These are phyloP conservation scores for Mortierella sp. DNA, from an alignment of 371 early-diverging fungal species.

Conservation along the genomic window DNA sequence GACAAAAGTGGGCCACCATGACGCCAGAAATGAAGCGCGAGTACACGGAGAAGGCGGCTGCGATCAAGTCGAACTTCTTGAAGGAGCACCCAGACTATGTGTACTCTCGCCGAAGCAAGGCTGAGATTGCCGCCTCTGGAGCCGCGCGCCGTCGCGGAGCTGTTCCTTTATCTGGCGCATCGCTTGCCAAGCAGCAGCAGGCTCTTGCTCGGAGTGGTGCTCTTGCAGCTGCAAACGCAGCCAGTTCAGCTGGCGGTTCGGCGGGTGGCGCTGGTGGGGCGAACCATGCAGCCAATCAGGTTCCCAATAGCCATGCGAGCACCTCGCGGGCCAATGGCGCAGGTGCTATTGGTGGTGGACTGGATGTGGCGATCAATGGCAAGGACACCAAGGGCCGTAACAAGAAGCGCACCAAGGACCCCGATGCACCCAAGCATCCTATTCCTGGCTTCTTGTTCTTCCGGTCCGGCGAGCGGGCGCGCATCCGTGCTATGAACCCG, in stretches of 20 bases:
- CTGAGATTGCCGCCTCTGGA: constrained; percentile 69
- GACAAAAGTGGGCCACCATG: constrained; percentile 67
- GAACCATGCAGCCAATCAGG: neutral
- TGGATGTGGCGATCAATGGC: constrained; percentile 46
- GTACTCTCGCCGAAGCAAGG: constrained; percentile 75
- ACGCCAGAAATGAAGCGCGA: constrained; percentile 48
- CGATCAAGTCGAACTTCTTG: constrained; percentile 71
- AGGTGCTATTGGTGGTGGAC: constrained; percentile 10
- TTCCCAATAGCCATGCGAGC: neutral
- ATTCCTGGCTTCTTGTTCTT: constrained; percentile 84
- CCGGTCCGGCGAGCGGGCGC: constrained; percentile 70
- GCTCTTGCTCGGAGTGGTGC: constrained; percentile 12
- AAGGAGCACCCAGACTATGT: constrained; percentile 74
- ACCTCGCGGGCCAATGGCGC: constrained; percentile 14
- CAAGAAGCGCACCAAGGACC: constrained; percentile 73
- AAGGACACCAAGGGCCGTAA: constrained; percentile 50
- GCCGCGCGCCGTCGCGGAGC: constrained; percentile 39
- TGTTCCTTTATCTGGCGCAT: constrained; percentile 4
- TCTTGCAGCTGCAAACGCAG: neutral
- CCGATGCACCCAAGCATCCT: constrained; percentile 84
- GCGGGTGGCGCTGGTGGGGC: neutral
- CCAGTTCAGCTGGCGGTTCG: neutral
- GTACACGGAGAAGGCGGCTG: constrained; percentile 46
- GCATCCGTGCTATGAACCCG: constrained; percentile 68
- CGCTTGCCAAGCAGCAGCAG: constrained; percentile 33